Percentiles rank a stretch among this genome's conserved stretches.
phyloP scores from a whole-genome alignment of 441 rosid genomes.

The Gossypium trilobum region DNA sequence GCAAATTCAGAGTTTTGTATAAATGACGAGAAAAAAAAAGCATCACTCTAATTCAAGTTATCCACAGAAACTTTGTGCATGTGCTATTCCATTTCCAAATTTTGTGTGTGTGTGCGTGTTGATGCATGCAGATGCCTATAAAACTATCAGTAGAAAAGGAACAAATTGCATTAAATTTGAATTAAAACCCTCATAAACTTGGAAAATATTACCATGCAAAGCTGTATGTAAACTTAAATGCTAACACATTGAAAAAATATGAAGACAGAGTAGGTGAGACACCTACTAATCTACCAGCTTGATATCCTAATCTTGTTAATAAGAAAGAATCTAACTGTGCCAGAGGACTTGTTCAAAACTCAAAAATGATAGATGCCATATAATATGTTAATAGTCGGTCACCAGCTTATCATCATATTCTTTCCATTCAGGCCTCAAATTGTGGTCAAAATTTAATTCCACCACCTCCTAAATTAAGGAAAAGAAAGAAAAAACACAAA shows the following conservation, averaged over 20 bases:
- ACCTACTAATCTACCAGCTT: neutral
- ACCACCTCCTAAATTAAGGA: neutral
- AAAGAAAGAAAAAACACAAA: neutral
- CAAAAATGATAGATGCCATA: neutral
- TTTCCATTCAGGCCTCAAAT: neutral
- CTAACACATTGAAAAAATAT: neutral
- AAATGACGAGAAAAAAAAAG: neutral
- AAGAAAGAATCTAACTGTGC: neutral
- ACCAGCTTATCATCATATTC: conserved; percentile 1
- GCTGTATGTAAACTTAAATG: neutral
- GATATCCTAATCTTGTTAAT: neutral
- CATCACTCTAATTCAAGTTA: neutral
- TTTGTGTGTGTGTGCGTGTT: neutral
- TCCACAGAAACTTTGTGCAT: neutral
- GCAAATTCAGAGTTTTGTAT: neutral
- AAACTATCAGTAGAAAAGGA: neutral
- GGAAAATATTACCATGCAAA: neutral
- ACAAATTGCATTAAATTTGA: neutral
- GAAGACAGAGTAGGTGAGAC: neutral
- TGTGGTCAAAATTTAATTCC: neutral
- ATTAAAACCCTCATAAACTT: neutral
- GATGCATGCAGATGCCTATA: too few species aligned
- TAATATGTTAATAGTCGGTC: neutral
- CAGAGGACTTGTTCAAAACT: neutral
- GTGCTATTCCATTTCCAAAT: neutral